Evolutionary conservation across 129 eudicot species (phyloP), one percentile per base, ranked within the genome.

Genomic region (Solidago caesia): DNA sequence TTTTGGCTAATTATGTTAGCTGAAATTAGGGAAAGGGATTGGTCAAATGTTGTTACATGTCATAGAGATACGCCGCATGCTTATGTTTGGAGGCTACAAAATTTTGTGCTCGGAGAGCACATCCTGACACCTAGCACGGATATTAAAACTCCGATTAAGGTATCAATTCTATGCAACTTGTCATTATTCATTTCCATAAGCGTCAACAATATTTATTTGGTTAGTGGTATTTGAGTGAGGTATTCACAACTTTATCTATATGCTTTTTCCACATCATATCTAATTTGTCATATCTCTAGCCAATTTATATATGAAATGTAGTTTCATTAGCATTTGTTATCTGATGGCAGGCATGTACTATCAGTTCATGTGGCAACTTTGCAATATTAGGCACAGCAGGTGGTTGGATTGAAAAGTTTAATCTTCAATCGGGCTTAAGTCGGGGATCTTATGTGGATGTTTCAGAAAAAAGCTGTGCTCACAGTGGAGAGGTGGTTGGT

Each of bases 1-100:
- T 21, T 75, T 77, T 48, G 9, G 43, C 72, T 64, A 56, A 53
- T 77, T 49, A 27, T 13, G 16, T 16, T 61, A 88, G 96, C 97
- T 82, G 97, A 91, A 89, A 95, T 95, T 69, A 87, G 99, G 87
- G 99, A 95, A 76, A 84, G 96, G 12, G 96, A 95, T 76, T 95
- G 99, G 99, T 91, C 96, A 78, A 95, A 95, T 79, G 99, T 95
- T 44, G 97, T 95, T 26, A 95, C 99, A 8, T 91, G 99, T 77
- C 97, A 95, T 73, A 82, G 82, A 80, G 99, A 95, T 76, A 88
- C 97, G 8, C 68, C 85, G 64, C 91, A 87, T 55, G 99, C 97
- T 60, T 95, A 91, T 73, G 94, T 95, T 52, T 95, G 99, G 99
- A 91, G 97, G 83, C 96, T 95, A 80, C 97, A 91, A 67, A 91